Evolutionary conservation across 345 rosid species (phyloP), one percentile per base, ranked within the genome.

Genomic region (Linum trigynum): DNA sequence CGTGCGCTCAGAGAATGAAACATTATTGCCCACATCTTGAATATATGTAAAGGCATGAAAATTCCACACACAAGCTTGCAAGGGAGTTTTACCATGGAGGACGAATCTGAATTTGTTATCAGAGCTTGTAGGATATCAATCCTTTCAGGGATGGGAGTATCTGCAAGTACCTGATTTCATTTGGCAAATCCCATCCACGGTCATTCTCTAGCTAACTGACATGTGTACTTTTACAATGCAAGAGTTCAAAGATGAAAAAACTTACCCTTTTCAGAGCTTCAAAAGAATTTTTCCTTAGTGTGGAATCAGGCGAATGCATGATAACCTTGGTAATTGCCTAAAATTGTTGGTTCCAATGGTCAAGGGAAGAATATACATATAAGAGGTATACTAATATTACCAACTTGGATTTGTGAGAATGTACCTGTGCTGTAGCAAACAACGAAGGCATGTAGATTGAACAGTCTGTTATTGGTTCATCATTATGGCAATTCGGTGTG

Each of bases 241-340:
- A 23, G 35, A 1, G 38, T 5, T 17, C 10, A 37, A 61, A 37
- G 37, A n/a, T 39, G 6, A 40, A 69, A 68, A 43, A 45, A 48
- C 79, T 69, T 74, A 90, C 96, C 87, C 68, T 85, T 80, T 86
- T 86, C 58, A 90, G 62, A 58, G 84, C 86, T 69, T 84, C 88
- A 74, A 81, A 92, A 65, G 98, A 84, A 67, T 77, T 82, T 74
- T 69, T 89, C 77, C 89, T 84, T 65, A 87, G 61, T 37, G n/a
- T 74, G 37, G 90, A 50, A 57, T 80, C 36, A 45, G 73, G 73
- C 12, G 64, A 43, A 50, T 39, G 58, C 11, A 70, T 64, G 57
- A 70, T 64, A 50, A 70, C 55, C 66, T 65, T 66, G 6, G 58
- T 59, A 39, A 89, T 55, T 36, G 81, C 96, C 97, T 91, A 82